Base-by-base conservation (phyloP, 2,329 filamentous ascomycete species). In the Verticillium isaacii region DNA sequence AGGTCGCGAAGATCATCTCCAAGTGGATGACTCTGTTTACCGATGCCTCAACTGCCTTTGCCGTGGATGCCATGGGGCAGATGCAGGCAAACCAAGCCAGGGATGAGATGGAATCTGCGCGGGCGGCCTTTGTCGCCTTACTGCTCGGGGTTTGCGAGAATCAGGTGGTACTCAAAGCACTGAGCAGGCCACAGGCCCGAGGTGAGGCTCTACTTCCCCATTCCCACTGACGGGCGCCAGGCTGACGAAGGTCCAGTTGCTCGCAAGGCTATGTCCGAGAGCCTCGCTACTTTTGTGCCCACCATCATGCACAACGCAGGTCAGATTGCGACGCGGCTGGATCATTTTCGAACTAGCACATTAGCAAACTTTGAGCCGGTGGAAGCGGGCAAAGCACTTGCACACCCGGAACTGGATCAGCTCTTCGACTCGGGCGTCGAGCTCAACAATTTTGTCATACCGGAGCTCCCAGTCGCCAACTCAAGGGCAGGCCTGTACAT, bases 401-500 rank as follows among this genome's bases (percentile, higher is more conserved):
- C 76, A 2, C 80, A 80, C 64, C 77, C 80, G 14, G 78, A 80
- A 25, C 83, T 88, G 65, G 81, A 87, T 62, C 83, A 87, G 55
- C 74, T 87, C 37, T 74, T 87, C 29, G 84, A 86, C 68, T 82
- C 84, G 25, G 78, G 80, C 5, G 78, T 88, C 61, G 83, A 79
- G 0, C 72, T 86, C 45, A 83, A 85, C n/a, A 83, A 73, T 65
- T 78, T 84, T 50, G 80, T 80, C 15, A 73, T 86, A 12, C 72
- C 82, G 32, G 91, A 96, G 58, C 76, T 93, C 11, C 89, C 90
- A 3, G 79, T 87, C 34, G 80, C 89, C 57, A 92, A 91, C 66
- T 91, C 92, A 3, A 85, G 92, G 72, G 90, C 91, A 59, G 93
- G 91, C 5, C 80, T 97, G 61, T 97, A 95, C 71, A 82, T 96